These are phyloP conservation scores for Cutaneotrichosporon cutaneum DNA, from an alignment of 1,284 basidiomycete genomes.

Conservation along the genomic window DNA sequence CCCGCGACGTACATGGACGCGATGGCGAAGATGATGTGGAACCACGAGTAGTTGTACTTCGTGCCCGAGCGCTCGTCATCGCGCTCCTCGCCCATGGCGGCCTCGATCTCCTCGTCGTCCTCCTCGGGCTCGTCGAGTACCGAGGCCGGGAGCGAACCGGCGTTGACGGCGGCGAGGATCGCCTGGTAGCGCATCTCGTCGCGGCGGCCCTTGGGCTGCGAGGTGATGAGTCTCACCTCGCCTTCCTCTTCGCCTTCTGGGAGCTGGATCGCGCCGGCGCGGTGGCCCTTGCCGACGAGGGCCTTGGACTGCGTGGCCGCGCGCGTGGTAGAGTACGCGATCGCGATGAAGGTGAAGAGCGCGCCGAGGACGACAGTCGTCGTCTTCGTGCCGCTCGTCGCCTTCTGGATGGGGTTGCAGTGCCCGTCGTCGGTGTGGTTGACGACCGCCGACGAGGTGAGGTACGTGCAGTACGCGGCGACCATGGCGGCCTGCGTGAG, in stretches of 20 bases:
- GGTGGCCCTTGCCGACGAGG: conserved; percentile 68
- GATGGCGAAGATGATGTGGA: conserved; percentile 96
- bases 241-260: conserved; percentile 53
- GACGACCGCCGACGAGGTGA: conserved; percentile 88
- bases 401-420: conserved; percentile 79
- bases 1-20: conserved; percentile 98
- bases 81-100: conserved; percentile 65
- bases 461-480: conserved; percentile 93
- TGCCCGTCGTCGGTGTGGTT: conserved; percentile 76
- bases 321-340: conserved; percentile 93
- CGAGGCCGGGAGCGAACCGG: conserved; percentile 92
- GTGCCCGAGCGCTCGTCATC: conserved; percentile 96
- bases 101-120: conserved; percentile 72
- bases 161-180: conserved; percentile 89
- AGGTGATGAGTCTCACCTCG: conserved; percentile 69
- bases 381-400: conserved; percentile 66
- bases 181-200: conserved; percentile 93
- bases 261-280: conserved; percentile 60
- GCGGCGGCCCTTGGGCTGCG: conserved; percentile 74
- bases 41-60: conserved; percentile 98
- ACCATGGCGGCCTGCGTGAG: conserved; percentile 96
- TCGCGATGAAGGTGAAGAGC: conserved; percentile 94
- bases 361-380: conserved; percentile 89
- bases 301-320: conserved; percentile 94
- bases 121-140: conserved; percentile 77